Conservation (phyloP, 2,329 filamentous ascomycete genomes). For the Claviceps purpurea region DNA sequence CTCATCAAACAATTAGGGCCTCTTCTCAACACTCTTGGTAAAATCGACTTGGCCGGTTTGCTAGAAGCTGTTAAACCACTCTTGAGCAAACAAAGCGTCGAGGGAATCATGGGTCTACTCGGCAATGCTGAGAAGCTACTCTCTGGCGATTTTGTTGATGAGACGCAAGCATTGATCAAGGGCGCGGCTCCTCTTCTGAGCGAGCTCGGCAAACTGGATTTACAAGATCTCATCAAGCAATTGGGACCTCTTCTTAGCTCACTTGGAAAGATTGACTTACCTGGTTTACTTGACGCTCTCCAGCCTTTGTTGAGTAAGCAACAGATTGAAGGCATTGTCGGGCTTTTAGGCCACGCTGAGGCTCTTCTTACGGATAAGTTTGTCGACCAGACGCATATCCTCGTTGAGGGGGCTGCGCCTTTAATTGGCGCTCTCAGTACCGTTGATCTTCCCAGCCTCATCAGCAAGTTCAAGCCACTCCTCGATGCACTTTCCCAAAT, state of each 20-base stretch:
- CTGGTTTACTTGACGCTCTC: slow-evolving; percentile 19
- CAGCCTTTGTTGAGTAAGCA: slow-evolving; percentile 20
- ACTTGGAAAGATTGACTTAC: slow-evolving; percentile 19
- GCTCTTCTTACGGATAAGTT: slow-evolving; percentile 18
- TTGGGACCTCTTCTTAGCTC: slow-evolving; percentile 17
- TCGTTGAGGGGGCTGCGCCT: slow-evolving; percentile 23
- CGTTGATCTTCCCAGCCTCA: slow-evolving; percentile 20
- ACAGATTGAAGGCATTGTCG: slow-evolving; percentile 20
- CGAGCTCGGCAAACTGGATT: slow-evolving; percentile 13
- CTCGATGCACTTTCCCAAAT: slow-evolving; percentile 19
- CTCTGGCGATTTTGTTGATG: slow-evolving; percentile 15
- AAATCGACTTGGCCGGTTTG: slow-evolving; percentile 19
- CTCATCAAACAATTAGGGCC: slow-evolving; percentile 16
- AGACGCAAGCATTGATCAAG: slow-evolving; percentile 15
- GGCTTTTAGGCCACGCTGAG: slow-evolving; percentile 22
- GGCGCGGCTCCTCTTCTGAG: slow-evolving; percentile 15
- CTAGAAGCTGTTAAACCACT: slow-evolving; percentile 15
- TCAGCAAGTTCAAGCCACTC: slow-evolving; percentile 17
- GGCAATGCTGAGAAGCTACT: slow-evolving; percentile 17
- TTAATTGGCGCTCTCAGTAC: slow-evolving; percentile 21
- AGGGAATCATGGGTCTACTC: slow-evolving; percentile 19
- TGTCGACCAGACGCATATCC: slow-evolving; percentile 16
- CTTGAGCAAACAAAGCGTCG: slow-evolving; percentile 15
- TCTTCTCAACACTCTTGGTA: slow-evolving; percentile 17
- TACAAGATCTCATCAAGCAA: slow-evolving; percentile 16